phyloP scores from a whole-genome alignment of 1,139 yeast species.

The Lodderomyces elongisporus region DNA sequence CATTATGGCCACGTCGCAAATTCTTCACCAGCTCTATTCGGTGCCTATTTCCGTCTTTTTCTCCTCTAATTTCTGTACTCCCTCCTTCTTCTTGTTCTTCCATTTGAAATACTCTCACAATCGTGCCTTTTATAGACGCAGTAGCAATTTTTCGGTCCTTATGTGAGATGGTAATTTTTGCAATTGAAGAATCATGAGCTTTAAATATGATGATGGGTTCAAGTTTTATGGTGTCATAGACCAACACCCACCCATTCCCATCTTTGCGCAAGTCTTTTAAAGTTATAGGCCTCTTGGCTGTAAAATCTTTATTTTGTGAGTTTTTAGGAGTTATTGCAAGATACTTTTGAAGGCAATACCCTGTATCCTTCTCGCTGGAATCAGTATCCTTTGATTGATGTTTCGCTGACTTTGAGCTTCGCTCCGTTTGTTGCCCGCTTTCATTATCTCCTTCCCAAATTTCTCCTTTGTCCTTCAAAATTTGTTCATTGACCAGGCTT shows the following conservation, averaged over 20 bases:
- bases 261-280: conserved; percentile 24
- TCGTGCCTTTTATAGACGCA: conserved; percentile 69
- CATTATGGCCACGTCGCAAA: conserved; percentile 66
- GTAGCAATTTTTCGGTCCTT: conserved; percentile 58
- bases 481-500: conserved; percentile 10
- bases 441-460: too few relatives aligned
- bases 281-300: conserved; percentile 14
- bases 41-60: conserved; percentile 13
- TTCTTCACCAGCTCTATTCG: conserved; percentile 38
- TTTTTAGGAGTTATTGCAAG: conserved; percentile 4
- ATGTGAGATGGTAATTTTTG: conserved; percentile 43
- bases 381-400: not conserved
- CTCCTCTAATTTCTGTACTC: conserved; percentile 8
- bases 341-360: conserved; percentile 2
- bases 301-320: not conserved
- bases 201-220: conserved; percentile 53
- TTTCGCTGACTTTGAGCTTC: not conserved
- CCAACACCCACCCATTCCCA: conserved; percentile 39
- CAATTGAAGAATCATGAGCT: conserved; percentile 53
- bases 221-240: conserved; percentile 58
- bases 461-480: not conserved
- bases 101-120: conserved; percentile 46
- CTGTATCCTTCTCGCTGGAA: too few relatives aligned
- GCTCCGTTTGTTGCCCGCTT: not conserved
- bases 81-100: conserved; percentile 5